These are phyloP conservation scores for Isoetes engelmannii DNA, from an alignment of 83 land plant genomes.

Conservation along the genomic window DNA sequence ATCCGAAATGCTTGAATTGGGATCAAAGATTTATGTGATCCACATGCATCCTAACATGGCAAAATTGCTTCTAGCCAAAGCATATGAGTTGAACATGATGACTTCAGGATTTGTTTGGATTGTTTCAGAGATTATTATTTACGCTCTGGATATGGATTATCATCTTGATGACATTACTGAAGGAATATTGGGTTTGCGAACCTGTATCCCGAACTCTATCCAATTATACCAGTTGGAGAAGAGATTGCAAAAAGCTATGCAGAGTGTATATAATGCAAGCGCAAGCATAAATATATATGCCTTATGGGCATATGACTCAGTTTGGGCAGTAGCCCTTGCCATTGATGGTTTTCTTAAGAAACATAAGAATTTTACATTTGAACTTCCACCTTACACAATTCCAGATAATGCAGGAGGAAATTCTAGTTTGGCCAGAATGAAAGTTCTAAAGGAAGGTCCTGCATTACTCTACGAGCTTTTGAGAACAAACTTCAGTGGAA, in stretches of 20 bases:
- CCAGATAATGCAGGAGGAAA: background rate
- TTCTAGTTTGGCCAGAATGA: background rate
- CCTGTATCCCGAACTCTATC: no score
- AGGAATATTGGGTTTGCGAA: no score
- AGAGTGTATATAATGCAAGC: background rate
- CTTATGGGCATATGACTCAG: background rate
- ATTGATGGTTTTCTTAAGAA: background rate
- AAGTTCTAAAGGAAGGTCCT: background rate
- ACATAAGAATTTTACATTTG: slow-evolving; percentile 1
- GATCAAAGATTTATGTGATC: no score
- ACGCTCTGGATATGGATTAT: no score
- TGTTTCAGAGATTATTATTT: no score
- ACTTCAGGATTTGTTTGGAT: no score
- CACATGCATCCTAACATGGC: no score
- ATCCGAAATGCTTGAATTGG: no score
- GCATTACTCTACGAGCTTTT: background rate
- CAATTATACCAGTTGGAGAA: no score
- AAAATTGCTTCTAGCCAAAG: no score
- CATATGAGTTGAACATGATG: no score
- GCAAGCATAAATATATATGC: background rate
- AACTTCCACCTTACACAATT: background rate
- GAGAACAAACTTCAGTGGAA: background rate
- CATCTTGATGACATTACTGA: no score
- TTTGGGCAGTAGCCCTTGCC: slow-evolving; percentile 8
- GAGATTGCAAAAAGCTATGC: slow-evolving; percentile 5